Percentiles rank a stretch among this genome's conserved stretches.
These are phyloP conservation scores for Diatrype stigma DNA, from an alignment of 2,329 filamentous ascomycete genomes.

Conservation along the genomic window DNA sequence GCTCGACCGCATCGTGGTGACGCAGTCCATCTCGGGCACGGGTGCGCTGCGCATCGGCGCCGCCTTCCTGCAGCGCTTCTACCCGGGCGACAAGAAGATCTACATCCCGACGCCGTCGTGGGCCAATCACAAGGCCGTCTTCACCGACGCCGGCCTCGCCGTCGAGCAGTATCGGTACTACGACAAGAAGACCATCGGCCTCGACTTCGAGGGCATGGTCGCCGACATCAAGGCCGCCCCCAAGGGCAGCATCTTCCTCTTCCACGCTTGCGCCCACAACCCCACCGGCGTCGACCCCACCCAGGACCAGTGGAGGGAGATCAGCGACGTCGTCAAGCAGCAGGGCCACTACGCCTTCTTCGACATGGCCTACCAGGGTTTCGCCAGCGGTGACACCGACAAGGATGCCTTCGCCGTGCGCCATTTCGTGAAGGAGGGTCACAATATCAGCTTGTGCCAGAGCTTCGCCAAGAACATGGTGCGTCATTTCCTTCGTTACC, in stretches of 20 bases:
- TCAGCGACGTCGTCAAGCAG: conserved; percentile 81
- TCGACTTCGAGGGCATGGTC: conserved; percentile 93
- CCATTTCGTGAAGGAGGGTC: conserved; percentile 88
- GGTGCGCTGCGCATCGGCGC: conserved; percentile 92
- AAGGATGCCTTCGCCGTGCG: conserved; percentile 90
- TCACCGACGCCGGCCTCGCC: conserved; percentile 85
- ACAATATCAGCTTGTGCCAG: conserved; percentile 83
- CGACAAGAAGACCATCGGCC: conserved; percentile 96
- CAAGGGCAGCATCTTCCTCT: conserved; percentile 80
- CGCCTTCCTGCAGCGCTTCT: conserved; percentile 89
- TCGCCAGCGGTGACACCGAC: conserved; percentile 87
- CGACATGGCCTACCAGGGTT: conserved; percentile 99
- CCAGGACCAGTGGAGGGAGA: conserved; percentile 85
- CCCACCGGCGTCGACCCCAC: conserved; percentile 95
- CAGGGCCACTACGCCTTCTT: conserved; percentile 93
- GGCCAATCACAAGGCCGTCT: conserved; percentile 97
- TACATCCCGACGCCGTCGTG: conserved; percentile 95
- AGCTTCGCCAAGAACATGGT: conserved; percentile 99
- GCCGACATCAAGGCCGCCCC: conserved; percentile 87
- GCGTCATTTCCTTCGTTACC: conserved; percentile 21
- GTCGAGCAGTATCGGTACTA: conserved; percentile 98
- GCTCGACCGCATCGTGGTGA: conserved; percentile 80
- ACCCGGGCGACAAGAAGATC: conserved; percentile 86
- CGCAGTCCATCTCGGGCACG: conserved; percentile 96
- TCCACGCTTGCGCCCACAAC: conserved; percentile 98